Base-by-base conservation (phyloP, 2,329 filamentous ascomycete species). In the Scedosporium apiospermum region DNA sequence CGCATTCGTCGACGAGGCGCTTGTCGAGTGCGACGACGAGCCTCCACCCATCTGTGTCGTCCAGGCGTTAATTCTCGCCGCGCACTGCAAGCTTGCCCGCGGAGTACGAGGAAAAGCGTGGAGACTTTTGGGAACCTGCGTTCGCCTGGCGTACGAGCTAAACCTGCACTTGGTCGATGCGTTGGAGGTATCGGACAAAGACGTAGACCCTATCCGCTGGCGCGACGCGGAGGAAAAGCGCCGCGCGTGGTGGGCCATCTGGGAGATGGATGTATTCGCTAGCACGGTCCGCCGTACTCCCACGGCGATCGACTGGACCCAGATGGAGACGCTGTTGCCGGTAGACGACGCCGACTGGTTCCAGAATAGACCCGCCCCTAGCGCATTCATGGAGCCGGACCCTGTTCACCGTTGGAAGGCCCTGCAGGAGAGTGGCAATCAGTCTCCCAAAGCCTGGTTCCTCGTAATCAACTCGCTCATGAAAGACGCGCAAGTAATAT, bases 191-290 rank as follows among this genome's bases (percentile, higher is more conserved):
- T 42, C 61, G 14, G 34, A 46, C 10, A 10, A 38, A 14, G 58
- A 6, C 7, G 53, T 64, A 51, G 58, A 66, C n/a, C 53, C 60
- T 7, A 61, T 67, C 23, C 64, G 63, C 21, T 73, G 71, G 69
- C 62, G 64, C 14, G 60, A 66, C 0, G 64, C 70, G 3, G 75
- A 77, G 66, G 75, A 76, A 64, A 69, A 72, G 57, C 70, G 75
- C 1, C 69, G 75, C 3, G 70, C 71, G 1, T 77, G 72, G 70
- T 77, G 74, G 75, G 71, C 74, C 0, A 70, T 76, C n/a, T 77
- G 73, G 74, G 75, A 77, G 62, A 75, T 77, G 71, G 75, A 77
- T 62, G 71, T 75, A 7, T 77, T 75, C 63, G 74, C 74, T 2
- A 74, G 70, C 58, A 73, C 73, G n/a, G 73, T 77, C 38, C 70